Percentiles rank a stretch among this genome's conserved stretches.
Conservation (phyloP, 2,329 filamentous ascomycete genomes). For the Monosporascus ibericus region DNA sequence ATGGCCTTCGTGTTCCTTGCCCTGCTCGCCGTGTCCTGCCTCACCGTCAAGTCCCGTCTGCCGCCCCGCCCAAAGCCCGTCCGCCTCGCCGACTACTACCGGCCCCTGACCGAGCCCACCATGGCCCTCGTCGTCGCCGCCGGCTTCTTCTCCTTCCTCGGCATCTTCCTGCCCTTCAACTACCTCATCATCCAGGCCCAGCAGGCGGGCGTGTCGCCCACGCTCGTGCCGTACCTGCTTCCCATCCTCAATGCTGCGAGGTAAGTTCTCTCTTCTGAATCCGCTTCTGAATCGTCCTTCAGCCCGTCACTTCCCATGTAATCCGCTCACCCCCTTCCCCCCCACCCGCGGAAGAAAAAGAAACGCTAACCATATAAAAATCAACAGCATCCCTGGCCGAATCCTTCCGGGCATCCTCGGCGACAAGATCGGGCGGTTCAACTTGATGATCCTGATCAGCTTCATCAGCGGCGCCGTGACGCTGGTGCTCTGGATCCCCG, state of each 20-base stretch:
- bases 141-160: conserved; percentile 50
- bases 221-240: conserved; percentile 40
- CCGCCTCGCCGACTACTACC: conserved; percentile 38
- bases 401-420: conserved; percentile 44
- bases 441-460: conserved; percentile 40
- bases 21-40: conserved; percentile 23
- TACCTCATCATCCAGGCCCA: conserved; percentile 45
- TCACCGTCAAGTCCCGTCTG: conserved; percentile 29
- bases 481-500: conserved; percentile 37
- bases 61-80: conserved; percentile 33
- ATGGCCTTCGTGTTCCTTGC: conserved; percentile 31
- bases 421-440: conserved; percentile 33
- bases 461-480: conserved; percentile 33
- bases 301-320: background rate
- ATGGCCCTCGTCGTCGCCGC: conserved; percentile 37
- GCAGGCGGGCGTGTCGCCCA: conserved; percentile 34
- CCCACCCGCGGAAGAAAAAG: background rate
- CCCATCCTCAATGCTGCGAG: conserved; percentile 52
- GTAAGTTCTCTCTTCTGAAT: conserved; percentile 21
- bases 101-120: conserved; percentile 38
- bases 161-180: conserved; percentile 49
- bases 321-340: background rate
- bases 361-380: background rate
- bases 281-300: background rate
- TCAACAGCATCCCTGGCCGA: conserved; percentile 41